phyloP scores from a whole-genome alignment of 2,329 filamentous ascomycete genomes.

The Aspergillus ustus region DNA sequence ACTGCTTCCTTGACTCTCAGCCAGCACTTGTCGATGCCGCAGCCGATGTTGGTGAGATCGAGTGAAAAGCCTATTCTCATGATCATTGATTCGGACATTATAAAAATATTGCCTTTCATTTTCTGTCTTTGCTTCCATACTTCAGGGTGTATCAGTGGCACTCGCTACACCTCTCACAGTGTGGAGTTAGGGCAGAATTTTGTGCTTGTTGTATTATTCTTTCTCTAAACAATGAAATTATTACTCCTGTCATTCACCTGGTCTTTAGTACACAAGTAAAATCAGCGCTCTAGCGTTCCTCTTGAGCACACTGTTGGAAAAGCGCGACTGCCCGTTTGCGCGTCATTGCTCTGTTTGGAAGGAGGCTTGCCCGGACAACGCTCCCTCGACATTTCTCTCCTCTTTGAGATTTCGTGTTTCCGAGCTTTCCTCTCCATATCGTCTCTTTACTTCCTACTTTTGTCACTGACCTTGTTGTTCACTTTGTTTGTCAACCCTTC shows the following conservation, averaged over 20 bases:
- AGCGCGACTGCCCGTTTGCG: not conserved
- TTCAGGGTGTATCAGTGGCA: not conserved
- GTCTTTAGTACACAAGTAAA: not conserved
- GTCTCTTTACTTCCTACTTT: not conserved
- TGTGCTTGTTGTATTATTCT: slow-evolving; percentile 13
- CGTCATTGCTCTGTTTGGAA: not conserved
- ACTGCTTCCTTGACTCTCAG: slow-evolving; percentile 25
- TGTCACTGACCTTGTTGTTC: not conserved
- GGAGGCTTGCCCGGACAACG: not conserved
- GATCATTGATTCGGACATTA: slow-evolving; percentile 9
- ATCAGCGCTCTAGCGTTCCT: not conserved
- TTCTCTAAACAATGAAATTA: slow-evolving; percentile 7
- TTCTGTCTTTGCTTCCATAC: slow-evolving; percentile 3
- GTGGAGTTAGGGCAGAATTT: not conserved
- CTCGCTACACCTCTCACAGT: not conserved
- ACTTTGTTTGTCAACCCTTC: not conserved
- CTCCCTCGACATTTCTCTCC: not conserved
- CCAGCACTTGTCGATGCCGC: slow-evolving; percentile 15
- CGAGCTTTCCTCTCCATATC: not conserved
- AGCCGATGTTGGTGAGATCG: slow-evolving; percentile 22
- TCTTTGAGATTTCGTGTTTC: not conserved
- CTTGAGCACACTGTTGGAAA: not conserved
- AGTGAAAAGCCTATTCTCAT: slow-evolving; percentile 21
- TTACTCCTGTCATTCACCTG: not conserved
- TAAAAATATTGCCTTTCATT: slow-evolving; percentile 4